Evolutionary conservation across 148 eudicot species (phyloP).

Genomic region (Talinum fruticosum): DNA sequence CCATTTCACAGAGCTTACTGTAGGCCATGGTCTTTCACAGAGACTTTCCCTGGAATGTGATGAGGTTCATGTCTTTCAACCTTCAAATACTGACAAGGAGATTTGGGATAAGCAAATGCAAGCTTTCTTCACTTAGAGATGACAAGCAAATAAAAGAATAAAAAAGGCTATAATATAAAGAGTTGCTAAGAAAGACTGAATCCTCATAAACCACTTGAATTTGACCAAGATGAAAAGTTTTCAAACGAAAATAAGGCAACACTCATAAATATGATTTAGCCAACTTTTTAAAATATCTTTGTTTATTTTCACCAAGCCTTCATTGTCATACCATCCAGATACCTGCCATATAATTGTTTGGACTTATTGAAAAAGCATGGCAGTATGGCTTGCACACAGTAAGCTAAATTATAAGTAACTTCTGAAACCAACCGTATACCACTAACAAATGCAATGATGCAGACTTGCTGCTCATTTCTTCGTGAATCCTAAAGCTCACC

Average conservation of each 20-base stretch:
- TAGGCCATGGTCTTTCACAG: conserved; percentile 38
- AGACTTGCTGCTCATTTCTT: no score
- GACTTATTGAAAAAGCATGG: neutral
- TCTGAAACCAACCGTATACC: neutral
- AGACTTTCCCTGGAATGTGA: conserved; percentile 33
- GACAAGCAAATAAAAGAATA: neutral
- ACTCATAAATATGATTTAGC: no score
- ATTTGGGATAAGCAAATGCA: conserved; percentile 12
- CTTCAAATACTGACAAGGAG: conserved; percentile 33
- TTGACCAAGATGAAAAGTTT: neutral
- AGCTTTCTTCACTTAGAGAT: conserved; percentile 1
- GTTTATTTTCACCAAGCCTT: neutral
- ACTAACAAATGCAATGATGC: no score
- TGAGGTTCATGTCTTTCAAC: conserved; percentile 43
- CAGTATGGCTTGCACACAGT: neutral
- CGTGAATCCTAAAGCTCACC: neutral
- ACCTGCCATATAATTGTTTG: neutral
- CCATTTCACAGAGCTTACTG: conserved; percentile 43
- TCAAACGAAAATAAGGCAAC: neutral
- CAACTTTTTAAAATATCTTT: no score
- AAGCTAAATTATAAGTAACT: neutral
- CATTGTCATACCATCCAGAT: neutral
- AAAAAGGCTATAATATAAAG: neutral
- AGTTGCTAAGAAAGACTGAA: neutral
- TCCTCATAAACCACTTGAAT: neutral